phyloP scores from a whole-genome alignment of 75 land plant species.

The Picea sitchensis region DNA sequence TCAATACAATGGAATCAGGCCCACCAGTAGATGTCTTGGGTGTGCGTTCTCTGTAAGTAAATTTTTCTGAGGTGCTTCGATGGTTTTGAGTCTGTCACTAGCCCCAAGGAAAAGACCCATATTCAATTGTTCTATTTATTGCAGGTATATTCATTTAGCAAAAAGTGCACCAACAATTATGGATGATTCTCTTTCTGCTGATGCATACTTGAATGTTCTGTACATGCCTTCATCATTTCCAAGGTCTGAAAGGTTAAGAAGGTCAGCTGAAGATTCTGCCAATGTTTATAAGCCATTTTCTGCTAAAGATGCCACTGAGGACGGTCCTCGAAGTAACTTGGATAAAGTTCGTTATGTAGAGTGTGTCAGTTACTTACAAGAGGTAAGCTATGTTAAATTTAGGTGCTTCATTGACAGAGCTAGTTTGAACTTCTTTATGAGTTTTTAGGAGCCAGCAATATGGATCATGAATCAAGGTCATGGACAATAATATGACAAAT shows the following conservation, averaged over 20 bases:
- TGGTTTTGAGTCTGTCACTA: not conserved
- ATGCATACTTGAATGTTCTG: conserved; percentile 92
- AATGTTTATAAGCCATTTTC: conserved; percentile 35
- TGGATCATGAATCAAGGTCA: not conserved
- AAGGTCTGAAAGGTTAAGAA: conserved; percentile 81
- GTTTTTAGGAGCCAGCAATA: not conserved
- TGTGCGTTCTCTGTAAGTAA: conserved; percentile 85
- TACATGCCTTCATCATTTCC: conserved; percentile 96
- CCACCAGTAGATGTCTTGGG: conserved; percentile 92
- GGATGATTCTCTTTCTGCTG: conserved; percentile 99
- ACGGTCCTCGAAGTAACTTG: conserved; percentile 86
- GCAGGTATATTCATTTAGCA: conserved; percentile 97
- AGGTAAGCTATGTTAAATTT: conserved; percentile 45
- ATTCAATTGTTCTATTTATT: conserved; percentile 7
- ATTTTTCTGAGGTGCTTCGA: not conserved
- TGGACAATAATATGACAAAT: too few species aligned
- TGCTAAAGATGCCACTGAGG: conserved; percentile 44
- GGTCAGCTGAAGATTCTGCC: conserved; percentile 47
- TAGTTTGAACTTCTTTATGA: not conserved
- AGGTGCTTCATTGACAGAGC: not conserved
- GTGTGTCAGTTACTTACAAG: conserved; percentile 83
- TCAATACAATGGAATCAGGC: conserved; percentile 78
- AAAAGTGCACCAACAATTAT: conserved; percentile 88
- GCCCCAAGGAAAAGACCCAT: not conserved
- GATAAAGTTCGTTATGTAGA: conserved; percentile 75